Conservation (phyloP, 192 early-diverging fungal genomes). For the Backusella tarrabulga region DNA sequence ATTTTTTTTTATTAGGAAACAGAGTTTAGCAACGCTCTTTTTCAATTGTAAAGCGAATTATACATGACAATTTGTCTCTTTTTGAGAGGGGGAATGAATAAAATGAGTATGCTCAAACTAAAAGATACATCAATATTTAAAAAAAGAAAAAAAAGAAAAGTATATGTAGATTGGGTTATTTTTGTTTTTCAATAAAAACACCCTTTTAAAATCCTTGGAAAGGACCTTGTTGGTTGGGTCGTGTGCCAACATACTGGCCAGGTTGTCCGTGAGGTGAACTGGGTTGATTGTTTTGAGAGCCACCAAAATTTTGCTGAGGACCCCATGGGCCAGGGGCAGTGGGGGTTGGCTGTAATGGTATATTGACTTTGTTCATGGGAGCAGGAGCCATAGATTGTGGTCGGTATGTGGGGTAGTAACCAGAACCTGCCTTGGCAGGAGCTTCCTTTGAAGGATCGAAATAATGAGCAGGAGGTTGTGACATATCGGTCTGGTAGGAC, state of each 20-base stretch:
- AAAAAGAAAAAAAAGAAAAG: neutral
- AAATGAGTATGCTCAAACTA: constrained; percentile 12
- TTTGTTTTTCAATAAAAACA: constrained; percentile 2
- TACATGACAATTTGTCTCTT: constrained; percentile 7
- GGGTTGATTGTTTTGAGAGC: constrained; percentile 10
- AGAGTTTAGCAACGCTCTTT: neutral
- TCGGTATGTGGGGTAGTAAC: constrained; percentile 35
- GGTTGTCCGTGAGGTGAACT: neutral
- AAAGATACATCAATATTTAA: constrained; percentile 13
- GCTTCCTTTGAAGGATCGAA: constrained; percentile 42
- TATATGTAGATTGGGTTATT: constrained; percentile 3
- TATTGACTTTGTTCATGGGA: constrained; percentile 8
- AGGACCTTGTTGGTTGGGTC: constrained; percentile 3
- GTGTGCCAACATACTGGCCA: constrained; percentile 5
- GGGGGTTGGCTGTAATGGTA: constrained; percentile 22
- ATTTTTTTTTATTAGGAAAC: constrained; percentile 8
- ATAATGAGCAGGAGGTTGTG: constrained; percentile 21
- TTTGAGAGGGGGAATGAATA: constrained; percentile 8
- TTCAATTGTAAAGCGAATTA: neutral
- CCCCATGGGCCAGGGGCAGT: constrained; percentile 24
- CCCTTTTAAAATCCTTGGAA: constrained; percentile 11
- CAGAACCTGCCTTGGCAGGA: constrained; percentile 28
- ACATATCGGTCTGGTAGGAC: constrained; percentile 2
- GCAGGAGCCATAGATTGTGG: constrained; percentile 19
- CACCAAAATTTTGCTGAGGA: constrained; percentile 17